Base-by-base conservation (phyloP, 805 yeast species). In the Candida pseudoglaebosa region DNA sequence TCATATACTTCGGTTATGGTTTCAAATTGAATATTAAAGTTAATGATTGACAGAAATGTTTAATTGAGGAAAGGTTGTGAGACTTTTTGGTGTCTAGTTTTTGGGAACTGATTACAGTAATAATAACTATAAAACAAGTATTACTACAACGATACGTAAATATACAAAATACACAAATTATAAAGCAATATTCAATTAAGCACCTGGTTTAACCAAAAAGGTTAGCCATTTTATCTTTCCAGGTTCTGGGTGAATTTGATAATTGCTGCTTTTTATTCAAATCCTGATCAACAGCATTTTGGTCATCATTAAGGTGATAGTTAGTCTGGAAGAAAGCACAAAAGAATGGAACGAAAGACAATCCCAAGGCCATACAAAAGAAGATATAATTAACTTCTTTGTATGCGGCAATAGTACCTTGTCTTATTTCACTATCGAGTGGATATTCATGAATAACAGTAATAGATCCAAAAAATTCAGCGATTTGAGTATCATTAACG, bases 221-320 rank as follows among this genome's bases (percentile, higher is more conserved):
- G 29, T 42, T 49, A 24, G 45, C 42, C 8, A 45, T 15, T 29
- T 45, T 47, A 21, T 49, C 46, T 24, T 39, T 32, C 40, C 43
- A 28, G 10, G 40, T 39, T 18, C 38, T 45, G 17, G 32, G 38
- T 5, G 33, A 30, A 5, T 14, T 5, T 17, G 12, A 6, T 8
- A 12, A 13, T 12, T 28, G n/a, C 5, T 15, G 9, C 22, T 18
- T 32, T 20, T 16, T 16, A 18, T 20, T 19, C 16, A 19, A 16
- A 15, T 45, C 42, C 15, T 48, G 54, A 43, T 62, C 65, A 39
- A 62, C 50, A 21, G 61, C 61, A 45, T 64, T 66, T 16, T 64
- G 67, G 13, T 50, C 43, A 32, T 64, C 63, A 33, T 68, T 68
- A 35, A 65, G 45, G 42, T 56, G 61, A 47, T 41, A 62, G 42